Evolutionary conservation across 2,329 filamentous ascomycete genomes (phyloP).

Genomic region (Exutisphaerella laricina): DNA sequence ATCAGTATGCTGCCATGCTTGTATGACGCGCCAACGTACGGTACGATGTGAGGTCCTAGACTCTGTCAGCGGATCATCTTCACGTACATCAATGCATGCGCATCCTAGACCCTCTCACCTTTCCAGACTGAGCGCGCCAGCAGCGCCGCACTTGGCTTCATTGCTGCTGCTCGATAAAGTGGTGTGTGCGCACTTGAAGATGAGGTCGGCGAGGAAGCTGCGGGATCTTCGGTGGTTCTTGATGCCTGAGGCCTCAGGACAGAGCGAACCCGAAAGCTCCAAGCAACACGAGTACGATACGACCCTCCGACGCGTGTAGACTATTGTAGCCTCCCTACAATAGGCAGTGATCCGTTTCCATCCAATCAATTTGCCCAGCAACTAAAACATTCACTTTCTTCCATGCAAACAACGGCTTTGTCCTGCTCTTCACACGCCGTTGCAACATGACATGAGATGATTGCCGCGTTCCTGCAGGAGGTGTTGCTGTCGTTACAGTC

Average conservation of each 20-base stretch:
- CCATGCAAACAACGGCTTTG: too few species aligned
- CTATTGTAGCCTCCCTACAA: too few species aligned
- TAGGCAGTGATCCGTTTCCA: slow-evolving; percentile 10
- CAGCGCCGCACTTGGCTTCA: slow-evolving; percentile 29
- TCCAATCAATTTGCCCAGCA: slow-evolving; percentile 6
- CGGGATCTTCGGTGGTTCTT: too few species aligned
- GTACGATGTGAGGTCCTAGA: slow-evolving; percentile 63
- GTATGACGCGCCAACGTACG: slow-evolving; percentile 46
- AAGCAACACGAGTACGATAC: too few species aligned
- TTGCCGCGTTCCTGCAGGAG: slow-evolving; percentile 4
- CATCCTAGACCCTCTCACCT: slow-evolving; percentile 61
- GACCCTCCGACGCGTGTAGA: too few species aligned
- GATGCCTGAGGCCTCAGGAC: too few species aligned
- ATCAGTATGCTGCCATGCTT: slow-evolving; percentile 7
- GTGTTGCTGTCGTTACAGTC: too few species aligned
- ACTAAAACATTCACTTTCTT: slow-evolving; percentile 6
- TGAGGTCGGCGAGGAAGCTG: slow-evolving; percentile 15
- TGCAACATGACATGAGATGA: too few species aligned
- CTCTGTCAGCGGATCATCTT: slow-evolving; percentile 10
- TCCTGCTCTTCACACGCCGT: too few species aligned
- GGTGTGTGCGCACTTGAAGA: slow-evolving; percentile 3
- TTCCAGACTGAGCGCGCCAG: slow-evolving; percentile 78
- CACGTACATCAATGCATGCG: background rate
- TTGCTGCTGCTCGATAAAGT: slow-evolving; percentile 10
- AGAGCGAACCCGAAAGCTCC: too few species aligned